These are phyloP conservation scores for Collybia sordida DNA, from an alignment of 768 basidiomycete genomes.

Conservation along the genomic window DNA sequence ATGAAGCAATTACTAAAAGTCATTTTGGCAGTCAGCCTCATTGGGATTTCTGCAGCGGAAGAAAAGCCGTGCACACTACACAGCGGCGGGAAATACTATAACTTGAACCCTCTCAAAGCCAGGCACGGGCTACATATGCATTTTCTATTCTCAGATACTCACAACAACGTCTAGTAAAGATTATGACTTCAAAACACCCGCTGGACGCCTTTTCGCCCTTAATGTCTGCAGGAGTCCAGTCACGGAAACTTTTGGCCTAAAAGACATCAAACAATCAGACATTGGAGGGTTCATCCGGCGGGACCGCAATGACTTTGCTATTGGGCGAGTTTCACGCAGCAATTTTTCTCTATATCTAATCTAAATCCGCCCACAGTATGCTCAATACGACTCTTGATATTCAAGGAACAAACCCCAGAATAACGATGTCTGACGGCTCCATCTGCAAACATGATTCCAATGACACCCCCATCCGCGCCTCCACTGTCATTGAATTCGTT, in stretches of 20 bases:
- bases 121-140: constrained; percentile 38
- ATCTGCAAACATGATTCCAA: constrained; percentile 50
- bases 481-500: constrained; percentile 72
- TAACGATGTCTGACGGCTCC: constrained; percentile 64
- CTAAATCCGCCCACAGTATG: constrained; percentile 31
- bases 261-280: constrained; percentile 48
- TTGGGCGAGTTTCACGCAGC: constrained; percentile 52
- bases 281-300: constrained; percentile 64
- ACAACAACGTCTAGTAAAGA: constrained; percentile 50
- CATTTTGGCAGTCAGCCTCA: not conserved
- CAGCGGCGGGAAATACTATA: constrained; percentile 59
- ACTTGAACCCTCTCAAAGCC: constrained; percentile 60
- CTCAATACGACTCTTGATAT: constrained; percentile 65
- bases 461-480: constrained; percentile 43
- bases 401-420: constrained; percentile 49
- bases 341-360: not conserved
- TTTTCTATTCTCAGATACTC: constrained; percentile 9
- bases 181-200: constrained; percentile 51
- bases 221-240: constrained; percentile 63
- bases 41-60: constrained; percentile 22
- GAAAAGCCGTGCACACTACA: constrained; percentile 66
- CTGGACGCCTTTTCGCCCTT: constrained; percentile 47
- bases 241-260: constrained; percentile 58
- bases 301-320: constrained; percentile 66
- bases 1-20: not conserved